These are phyloP conservation scores for Lachancea lanzarotensis DNA, from an alignment of 805 yeast species.

Conservation along the genomic window DNA sequence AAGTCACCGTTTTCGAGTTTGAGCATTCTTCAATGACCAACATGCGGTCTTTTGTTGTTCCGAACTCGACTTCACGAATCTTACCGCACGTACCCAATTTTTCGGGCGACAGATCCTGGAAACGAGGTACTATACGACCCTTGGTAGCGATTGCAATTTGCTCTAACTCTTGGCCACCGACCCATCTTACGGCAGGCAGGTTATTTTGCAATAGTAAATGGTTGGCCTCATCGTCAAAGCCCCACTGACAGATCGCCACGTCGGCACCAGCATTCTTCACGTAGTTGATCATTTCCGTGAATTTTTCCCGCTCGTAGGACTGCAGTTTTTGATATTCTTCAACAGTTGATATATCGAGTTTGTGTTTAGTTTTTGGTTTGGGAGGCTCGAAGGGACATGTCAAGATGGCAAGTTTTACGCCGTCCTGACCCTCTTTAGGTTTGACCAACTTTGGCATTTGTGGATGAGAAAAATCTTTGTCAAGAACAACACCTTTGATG, in stretches of 20 bases:
- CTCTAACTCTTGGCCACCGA: constrained; percentile 95
- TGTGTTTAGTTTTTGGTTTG: constrained; percentile 97
- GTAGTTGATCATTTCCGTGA: constrained; percentile 78
- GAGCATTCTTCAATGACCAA: constrained; percentile 86
- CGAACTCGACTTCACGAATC: constrained; percentile 84
- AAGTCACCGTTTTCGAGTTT: constrained; percentile 82
- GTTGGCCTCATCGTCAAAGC: constrained; percentile 97
- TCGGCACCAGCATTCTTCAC: constrained; percentile 92
- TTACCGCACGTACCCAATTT: constrained; percentile 86
- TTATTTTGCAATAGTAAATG: constrained; percentile 82
- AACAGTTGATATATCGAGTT: constrained; percentile 85
- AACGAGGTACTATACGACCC: constrained; percentile 95
- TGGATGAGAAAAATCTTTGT: constrained; percentile 96
- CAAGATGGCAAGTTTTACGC: constrained; percentile 83
- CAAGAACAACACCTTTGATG: constrained; percentile 87
- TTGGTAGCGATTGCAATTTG: constrained; percentile 94
- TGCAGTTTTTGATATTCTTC: constrained; percentile 91
- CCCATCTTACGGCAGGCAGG: constrained; percentile 97
- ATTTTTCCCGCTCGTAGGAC: constrained; percentile 85
- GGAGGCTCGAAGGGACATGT: constrained; percentile 99
- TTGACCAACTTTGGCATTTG: constrained; percentile 83
- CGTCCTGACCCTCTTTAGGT: constrained; percentile 30
- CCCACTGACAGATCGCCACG: constrained; percentile 98
- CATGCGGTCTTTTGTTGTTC: constrained; percentile 96
- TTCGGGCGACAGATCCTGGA: constrained; percentile 76